These are phyloP conservation scores for Typha latifolia DNA, from an alignment of 176 grass and related monocot species.

Conservation along the genomic window DNA sequence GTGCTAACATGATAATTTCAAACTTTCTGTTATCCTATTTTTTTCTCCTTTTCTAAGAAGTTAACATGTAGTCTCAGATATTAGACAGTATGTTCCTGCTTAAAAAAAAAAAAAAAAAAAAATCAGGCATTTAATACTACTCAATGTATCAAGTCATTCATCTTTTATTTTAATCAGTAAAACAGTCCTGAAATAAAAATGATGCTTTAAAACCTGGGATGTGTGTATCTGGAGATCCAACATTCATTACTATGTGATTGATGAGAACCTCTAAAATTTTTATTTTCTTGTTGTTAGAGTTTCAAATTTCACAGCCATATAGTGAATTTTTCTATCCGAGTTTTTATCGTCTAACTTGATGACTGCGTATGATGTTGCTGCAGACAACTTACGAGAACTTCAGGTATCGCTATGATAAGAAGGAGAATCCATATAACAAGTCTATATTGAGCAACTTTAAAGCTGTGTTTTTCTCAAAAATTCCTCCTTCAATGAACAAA, in stretches of 20 bases:
- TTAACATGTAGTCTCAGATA: not conserved
- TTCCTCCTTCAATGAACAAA: slow-evolving; percentile 40
- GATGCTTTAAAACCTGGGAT: too few relatives aligned
- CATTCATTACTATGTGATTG: too few relatives aligned
- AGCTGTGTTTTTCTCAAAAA: slow-evolving; percentile 46
- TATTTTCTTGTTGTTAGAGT: not conserved
- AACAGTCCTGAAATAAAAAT: too few relatives aligned
- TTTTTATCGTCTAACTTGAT: not conserved
- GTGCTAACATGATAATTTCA: not conserved
- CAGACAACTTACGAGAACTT: slow-evolving; percentile 72
- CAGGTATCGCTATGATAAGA: slow-evolving; percentile 45
- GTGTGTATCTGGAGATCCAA: too few relatives aligned
- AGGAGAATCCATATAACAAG: slow-evolving; percentile 52
- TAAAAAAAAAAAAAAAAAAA: too few relatives aligned
- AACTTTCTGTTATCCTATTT: not conserved
- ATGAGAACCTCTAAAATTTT: too few relatives aligned
- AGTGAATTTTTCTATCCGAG: not conserved
- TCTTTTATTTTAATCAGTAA: too few relatives aligned
- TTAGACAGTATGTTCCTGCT: not conserved
- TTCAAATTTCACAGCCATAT: not conserved
- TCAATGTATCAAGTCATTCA: too few relatives aligned
- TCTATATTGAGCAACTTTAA: slow-evolving; percentile 34
- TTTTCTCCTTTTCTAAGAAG: not conserved
- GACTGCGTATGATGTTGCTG: not conserved
- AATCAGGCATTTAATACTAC: too few relatives aligned